Evolutionary conservation across 1,284 basidiomycete species (phyloP), one percentile per base, ranked within the genome.

Genomic region (Omphalotus olearius): DNA sequence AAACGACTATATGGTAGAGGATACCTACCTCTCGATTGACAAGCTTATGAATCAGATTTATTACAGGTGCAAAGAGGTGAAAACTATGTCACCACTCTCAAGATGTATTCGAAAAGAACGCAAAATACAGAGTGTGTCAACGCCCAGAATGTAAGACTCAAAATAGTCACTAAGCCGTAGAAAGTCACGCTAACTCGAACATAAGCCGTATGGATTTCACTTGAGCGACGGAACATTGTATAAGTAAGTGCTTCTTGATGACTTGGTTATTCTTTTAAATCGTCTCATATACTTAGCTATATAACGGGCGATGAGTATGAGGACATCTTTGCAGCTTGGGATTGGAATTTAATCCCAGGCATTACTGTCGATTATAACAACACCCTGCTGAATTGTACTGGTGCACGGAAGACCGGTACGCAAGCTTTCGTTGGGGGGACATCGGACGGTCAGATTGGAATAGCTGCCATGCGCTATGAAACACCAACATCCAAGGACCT

Each of bases 301-400:
- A 57, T 82, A 30, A 64, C 70, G 26, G 85, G 85, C 2, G 68
- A 76, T 52, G 85, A 88, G 65, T 88, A 88, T 62, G 78, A 81
- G 61, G 82, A 86, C 59, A 83, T 86, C 20, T 69, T 75, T 7
- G 83, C 78, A 1, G 72, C 78, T 1, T 86, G 83, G 84, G 83
- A 88, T 61, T 88, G 84, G 84, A 78, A 85, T 58, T 66, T 85
- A 13, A 79, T 88, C 38, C 85, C 85, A 3, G 64, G 11, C 1
- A 86, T 69, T n/a, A 88, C 85, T 0, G 73, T 76, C 23, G 80
- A 82, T 62, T 86, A 81, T 60, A 72, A 64, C 11, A 75, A 69
- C 4, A 81, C 78, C 4, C 68, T 70, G 4, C 69, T 87, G 5
- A 61, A 59, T 36, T 82, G 82, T 57, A 60, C 49, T 11, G 62